phyloP scores from a whole-genome alignment of 306 rosid genomes.

The Vigna radiata region DNA sequence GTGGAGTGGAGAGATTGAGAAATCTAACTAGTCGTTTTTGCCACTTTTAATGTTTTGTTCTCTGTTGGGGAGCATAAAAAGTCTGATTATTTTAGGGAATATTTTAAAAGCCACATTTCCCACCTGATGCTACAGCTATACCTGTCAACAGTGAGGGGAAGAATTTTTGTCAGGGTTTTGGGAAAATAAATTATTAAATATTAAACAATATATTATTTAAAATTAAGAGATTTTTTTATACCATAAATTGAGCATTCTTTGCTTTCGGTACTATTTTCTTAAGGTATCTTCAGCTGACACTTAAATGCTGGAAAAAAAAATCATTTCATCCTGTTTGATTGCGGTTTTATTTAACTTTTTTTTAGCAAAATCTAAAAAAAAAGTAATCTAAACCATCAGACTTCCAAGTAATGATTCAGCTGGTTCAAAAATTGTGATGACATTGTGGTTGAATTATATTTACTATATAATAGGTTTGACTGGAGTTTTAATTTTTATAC shows the following conservation, averaged over 20 bases:
- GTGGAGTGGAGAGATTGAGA: background rate
- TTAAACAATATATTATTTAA: too few species aligned
- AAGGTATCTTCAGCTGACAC: background rate
- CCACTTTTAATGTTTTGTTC: background rate
- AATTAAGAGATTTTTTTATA: too few species aligned
- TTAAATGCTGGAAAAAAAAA: background rate
- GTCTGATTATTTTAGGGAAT: background rate
- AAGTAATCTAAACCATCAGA: background rate
- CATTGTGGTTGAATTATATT: background rate
- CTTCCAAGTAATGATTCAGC: background rate
- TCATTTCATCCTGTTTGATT: background rate
- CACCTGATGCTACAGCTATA: background rate
- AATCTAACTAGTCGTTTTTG: background rate
- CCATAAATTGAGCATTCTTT: background rate
- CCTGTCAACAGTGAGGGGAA: background rate
- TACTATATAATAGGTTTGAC: background rate
- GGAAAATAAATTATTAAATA: background rate
- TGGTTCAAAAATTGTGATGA: background rate
- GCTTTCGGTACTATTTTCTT: background rate
- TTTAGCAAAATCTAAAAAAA: background rate
- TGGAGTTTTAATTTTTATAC: background rate
- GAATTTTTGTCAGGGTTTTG: background rate
- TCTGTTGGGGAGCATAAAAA: background rate
- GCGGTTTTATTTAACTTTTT: background rate
- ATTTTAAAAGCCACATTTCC: background rate